Conservation (phyloP, 352 stramenopile species). For the Phytophthora pluvialis region DNA sequence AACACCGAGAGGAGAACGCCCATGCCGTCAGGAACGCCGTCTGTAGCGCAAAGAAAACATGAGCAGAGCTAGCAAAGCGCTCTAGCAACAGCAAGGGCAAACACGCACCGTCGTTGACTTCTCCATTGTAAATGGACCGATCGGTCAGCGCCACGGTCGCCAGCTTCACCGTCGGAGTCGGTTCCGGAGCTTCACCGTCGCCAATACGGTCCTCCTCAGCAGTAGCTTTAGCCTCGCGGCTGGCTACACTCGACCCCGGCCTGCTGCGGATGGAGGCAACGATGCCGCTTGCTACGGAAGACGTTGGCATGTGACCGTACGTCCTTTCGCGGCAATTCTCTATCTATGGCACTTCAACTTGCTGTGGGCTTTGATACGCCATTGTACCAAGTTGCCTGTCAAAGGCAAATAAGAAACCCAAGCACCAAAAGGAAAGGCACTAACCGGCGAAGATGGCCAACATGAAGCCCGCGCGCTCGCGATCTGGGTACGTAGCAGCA, state of each 20-base stretch:
- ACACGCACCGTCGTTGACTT: conserved; percentile 31
- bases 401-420: conserved; percentile 44
- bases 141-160: conserved; percentile 29
- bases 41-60: conserved; percentile 18
- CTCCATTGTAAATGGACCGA: conserved; percentile 42
- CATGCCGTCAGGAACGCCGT: conserved; percentile 41
- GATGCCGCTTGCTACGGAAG: conserved; percentile 4
- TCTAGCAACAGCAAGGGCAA: background rate
- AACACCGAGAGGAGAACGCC: conserved; percentile 47
- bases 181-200: background rate
- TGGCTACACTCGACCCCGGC: conserved; percentile 25
- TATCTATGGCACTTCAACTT: conserved; percentile 47
- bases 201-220: background rate
- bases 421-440: conserved; percentile 23
- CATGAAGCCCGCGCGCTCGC: conserved; percentile 8
- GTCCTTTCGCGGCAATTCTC: conserved; percentile 29
- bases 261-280: conserved; percentile 17
- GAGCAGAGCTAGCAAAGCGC: background rate
- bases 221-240: background rate
- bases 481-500: conserved; percentile 34
- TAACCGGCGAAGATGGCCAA: conserved; percentile 17
- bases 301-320: conserved; percentile 14
- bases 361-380: conserved; percentile 26
- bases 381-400: conserved; percentile 39
- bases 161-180: conserved; percentile 12